Base-by-base conservation (phyloP, 2,329 filamentous ascomycete genomes). In the Phaeoacremonium minimum region DNA sequence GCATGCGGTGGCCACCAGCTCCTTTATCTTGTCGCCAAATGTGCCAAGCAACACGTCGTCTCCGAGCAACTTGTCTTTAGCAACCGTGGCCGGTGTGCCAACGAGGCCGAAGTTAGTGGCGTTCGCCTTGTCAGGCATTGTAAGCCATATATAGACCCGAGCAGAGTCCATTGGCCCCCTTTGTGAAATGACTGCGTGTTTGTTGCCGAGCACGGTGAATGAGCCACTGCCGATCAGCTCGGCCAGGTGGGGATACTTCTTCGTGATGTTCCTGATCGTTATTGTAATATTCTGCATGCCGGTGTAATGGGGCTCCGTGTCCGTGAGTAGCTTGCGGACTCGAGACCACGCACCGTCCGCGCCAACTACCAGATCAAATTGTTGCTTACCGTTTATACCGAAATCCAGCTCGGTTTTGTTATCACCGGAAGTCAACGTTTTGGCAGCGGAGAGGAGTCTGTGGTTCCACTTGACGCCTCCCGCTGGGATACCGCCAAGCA, bases 271-370 rank as follows among this genome's bases (percentile, higher is more conserved):
- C 8, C 43, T 38, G 30, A 63, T 55, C 32, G 52, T 56, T 18
- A 61, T 17, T 5, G 61, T 59, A 18, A 66, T 38, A 15, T 48
- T 48, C 1, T 60, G 57, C 18, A 63, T 52, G n/a, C 66, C 61
- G 2, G 55, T 58, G 40, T 63, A 68, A 5, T 40, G 37, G 1
- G 63, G 68, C 41, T 50, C 53, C 5, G 50, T 45, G 18, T 57
- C 41, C 2, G 57, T 56, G 16, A 66, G 42, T 6, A 62, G 37
- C 1, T 37, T 37, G 4, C 66, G 56, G 6, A 66, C 49, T 33
- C 53, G 59, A 7, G 43, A 54, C 57, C 59, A 63, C 5, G 58
- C 56, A 11, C 61, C 61, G 43, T 59, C 57, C 3, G 56, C 57
- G 6, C 62, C 61, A 22, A 63, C 46, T 6, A 60, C 51, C 4